Percentiles rank a stretch among this genome's conserved stretches.
phyloP scores from a whole-genome alignment of 768 basidiomycete genomes.

The Polyporus arcularius region DNA sequence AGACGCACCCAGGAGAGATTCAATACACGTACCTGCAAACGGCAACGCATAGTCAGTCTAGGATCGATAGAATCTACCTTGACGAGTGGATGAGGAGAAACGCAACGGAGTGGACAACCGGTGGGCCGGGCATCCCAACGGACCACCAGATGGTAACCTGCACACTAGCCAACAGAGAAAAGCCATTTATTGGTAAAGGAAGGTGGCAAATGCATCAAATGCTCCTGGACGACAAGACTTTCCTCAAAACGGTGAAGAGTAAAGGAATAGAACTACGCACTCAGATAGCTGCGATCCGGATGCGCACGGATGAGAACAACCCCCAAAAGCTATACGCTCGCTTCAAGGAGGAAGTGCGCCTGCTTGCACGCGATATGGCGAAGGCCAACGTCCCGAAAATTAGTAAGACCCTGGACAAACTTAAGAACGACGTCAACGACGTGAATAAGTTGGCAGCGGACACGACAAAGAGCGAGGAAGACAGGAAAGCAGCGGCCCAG shows the following conservation, averaged over 20 bases:
- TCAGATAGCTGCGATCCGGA: background rate
- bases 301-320: background rate
- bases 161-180: background rate
- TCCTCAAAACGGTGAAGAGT: background rate
- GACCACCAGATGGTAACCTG: background rate
- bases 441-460: background rate
- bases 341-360: background rate
- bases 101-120: background rate
- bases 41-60: background rate
- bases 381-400: background rate
- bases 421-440: background rate
- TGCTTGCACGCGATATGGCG: background rate
- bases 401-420: background rate
- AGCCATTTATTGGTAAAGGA: background rate
- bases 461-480: background rate
- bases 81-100: background rate
- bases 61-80: background rate
- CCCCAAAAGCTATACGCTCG: background rate
- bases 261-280: background rate
- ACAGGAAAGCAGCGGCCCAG: background rate
- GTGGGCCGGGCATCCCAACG: background rate
- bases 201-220: background rate
- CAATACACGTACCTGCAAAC: background rate
- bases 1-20: background rate
- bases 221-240: background rate